Evolutionary conservation across 2,329 filamentous ascomycete species (phyloP).

Genomic region (Pestalotiopsis sp.): DNA sequence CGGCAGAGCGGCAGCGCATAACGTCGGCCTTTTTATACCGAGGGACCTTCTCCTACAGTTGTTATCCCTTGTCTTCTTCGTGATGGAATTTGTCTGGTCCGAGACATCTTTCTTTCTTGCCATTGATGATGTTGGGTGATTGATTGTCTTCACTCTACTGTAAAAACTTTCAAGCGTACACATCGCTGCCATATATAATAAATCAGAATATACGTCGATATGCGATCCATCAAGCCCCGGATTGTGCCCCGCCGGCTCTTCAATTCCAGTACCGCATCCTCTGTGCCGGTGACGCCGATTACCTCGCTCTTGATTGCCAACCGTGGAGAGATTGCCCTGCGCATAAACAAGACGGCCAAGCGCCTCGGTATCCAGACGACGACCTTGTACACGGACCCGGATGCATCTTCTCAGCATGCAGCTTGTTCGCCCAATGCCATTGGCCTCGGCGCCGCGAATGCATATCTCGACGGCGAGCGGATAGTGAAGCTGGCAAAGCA

Average conservation of each 20-base stretch:
- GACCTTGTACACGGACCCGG: slow-evolving; percentile 92
- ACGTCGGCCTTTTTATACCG: slow-evolving; percentile 10
- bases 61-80: neutral
- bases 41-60: neutral
- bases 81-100: neutral
- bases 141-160: neutral
- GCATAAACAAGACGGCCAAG: slow-evolving; percentile 86
- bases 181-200: neutral
- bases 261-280: slow-evolving; percentile 31
- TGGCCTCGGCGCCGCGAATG: slow-evolving; percentile 79
- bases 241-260: slow-evolving; percentile 45
- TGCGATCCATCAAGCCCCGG: slow-evolving; percentile 59
- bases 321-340: slow-evolving; percentile 92
- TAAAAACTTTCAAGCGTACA: neutral
- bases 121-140: neutral
- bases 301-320: slow-evolving; percentile 94
- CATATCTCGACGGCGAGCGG: slow-evolving; percentile 90
- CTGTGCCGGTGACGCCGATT: slow-evolving; percentile 50
- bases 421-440: slow-evolving; percentile 81
- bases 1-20: slow-evolving; percentile 12
- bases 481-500: slow-evolving; percentile 88
- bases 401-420: slow-evolving; percentile 85
- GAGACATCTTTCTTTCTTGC: neutral
- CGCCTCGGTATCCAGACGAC: slow-evolving; percentile 90
- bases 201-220: slow-evolving; percentile 31